Conservation (phyloP, 2,329 filamentous ascomycete genomes). For the Sphaerulina vaccinii region DNA sequence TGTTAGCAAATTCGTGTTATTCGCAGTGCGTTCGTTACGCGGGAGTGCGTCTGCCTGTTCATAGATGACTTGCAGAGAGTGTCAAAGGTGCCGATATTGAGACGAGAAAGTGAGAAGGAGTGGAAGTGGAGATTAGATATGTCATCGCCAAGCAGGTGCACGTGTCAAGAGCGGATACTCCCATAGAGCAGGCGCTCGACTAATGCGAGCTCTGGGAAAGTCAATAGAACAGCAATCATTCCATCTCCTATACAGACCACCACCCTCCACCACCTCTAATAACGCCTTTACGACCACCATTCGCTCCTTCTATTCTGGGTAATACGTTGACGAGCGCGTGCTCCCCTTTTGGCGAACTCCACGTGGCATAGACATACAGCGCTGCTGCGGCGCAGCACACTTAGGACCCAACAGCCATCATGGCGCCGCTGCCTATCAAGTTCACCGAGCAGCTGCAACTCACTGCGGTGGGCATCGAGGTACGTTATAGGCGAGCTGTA, state of each 20-base stretch:
- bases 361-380: conserved; percentile 12
- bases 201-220: background rate
- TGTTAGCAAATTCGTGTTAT: no score
- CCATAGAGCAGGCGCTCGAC: background rate
- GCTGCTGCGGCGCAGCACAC: conserved; percentile 27
- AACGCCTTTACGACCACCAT: conserved; percentile 37
- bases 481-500: conserved; percentile 22
- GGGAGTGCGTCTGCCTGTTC: no score
- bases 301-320: conserved; percentile 31
- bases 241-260: background rate
- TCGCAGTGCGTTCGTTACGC: no score
- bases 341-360: conserved; percentile 7
- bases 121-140: no score
- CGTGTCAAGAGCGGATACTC: background rate
- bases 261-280: conserved; percentile 10
- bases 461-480: conserved; percentile 49
- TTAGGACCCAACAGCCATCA: conserved; percentile 30
- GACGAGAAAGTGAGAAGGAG: no score
- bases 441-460: conserved; percentile 84
- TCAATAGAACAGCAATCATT: no score
- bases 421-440: conserved; percentile 81
- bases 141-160: background rate
- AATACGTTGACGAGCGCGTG: conserved; percentile 14
- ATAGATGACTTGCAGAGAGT: no score
- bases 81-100: no score